Percentiles rank a stretch among this genome's conserved stretches.
Evolutionary conservation across 2,329 filamentous ascomycete species (phyloP).

Genomic region (Calonectria pseudoreteaudii): DNA sequence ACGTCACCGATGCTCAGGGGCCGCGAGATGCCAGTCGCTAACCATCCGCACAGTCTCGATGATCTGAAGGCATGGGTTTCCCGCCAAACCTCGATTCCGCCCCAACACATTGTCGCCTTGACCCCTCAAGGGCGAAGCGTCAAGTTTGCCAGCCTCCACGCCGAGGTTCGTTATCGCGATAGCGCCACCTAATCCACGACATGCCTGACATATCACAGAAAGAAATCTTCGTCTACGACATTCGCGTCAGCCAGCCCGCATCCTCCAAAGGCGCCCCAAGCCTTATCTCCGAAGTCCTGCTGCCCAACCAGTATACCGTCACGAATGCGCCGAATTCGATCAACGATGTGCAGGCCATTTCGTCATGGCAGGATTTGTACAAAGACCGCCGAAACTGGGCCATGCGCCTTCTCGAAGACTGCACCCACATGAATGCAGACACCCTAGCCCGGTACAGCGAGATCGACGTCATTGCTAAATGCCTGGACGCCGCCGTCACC

Average conservation of each 20-base stretch:
- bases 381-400: conserved; percentile 86
- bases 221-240: conserved; percentile 94
- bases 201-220: conserved; percentile 63
- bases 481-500: conserved; percentile 84
- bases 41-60: conserved; percentile 72
- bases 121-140: conserved; percentile 87
- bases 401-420: conserved; percentile 75
- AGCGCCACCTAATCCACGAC: conserved; percentile 2
- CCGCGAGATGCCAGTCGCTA: conserved; percentile 16
- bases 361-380: conserved; percentile 91
- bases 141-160: conserved; percentile 81
- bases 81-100: conserved; percentile 77
- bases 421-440: conserved; percentile 71
- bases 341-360: conserved; percentile 80
- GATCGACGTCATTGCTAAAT: conserved; percentile 81
- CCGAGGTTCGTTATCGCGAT: conserved; percentile 70
- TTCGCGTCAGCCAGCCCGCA: conserved; percentile 74
- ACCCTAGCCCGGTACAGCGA: conserved; percentile 77
- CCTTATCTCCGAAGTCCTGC: conserved; percentile 60
- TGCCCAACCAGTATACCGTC: conserved; percentile 66
- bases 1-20: conserved; percentile 35
- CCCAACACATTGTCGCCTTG: conserved; percentile 86
- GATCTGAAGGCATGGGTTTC: conserved; percentile 86
- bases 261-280: conserved; percentile 58
- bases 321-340: conserved; percentile 85